Conservation (phyloP, 2,329 filamentous ascomycete species). For the Pseudogymnoascus sp. region DNA sequence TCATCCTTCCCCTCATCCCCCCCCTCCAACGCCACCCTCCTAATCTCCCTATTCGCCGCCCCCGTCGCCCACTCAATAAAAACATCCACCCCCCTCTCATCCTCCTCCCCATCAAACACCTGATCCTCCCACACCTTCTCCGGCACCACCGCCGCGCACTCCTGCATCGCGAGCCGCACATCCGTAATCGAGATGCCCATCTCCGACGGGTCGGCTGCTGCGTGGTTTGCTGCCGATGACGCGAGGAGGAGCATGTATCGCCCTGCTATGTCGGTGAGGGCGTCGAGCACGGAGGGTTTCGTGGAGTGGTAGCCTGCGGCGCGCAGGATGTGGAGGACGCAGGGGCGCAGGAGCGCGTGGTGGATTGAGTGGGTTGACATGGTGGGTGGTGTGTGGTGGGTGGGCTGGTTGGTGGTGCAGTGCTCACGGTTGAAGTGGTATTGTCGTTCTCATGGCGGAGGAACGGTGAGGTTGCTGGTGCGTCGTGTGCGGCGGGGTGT, state of each 20-base stretch:
- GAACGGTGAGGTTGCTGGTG: neutral
- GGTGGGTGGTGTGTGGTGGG: neutral
- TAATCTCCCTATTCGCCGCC: conserved; percentile 66
- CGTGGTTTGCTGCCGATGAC: conserved; percentile 61
- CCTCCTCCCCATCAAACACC: conserved; percentile 57
- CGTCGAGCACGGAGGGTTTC: conserved; percentile 72
- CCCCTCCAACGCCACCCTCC: conserved; percentile 68
- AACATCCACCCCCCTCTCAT: conserved; percentile 65
- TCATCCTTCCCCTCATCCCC: conserved; percentile 56
- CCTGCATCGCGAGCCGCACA: conserved; percentile 75
- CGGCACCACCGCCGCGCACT: conserved; percentile 66
- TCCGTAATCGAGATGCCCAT: conserved; percentile 59
- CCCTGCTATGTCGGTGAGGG: conserved; percentile 75
- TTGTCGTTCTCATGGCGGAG: neutral
- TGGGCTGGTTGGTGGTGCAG: neutral
- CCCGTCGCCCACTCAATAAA: conserved; percentile 76
- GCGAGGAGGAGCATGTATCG: conserved; percentile 72
- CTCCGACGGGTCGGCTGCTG: conserved; percentile 32
- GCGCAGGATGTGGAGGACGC: conserved; percentile 82
- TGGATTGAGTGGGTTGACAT: conserved; percentile 35
- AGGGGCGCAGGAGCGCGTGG: conserved; percentile 75
- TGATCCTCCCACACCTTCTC: conserved; percentile 60
- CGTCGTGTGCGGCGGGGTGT: neutral
- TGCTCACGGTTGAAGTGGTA: conserved; percentile 1
- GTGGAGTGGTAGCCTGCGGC: conserved; percentile 83